Percentiles rank a stretch among this genome's conserved stretches.
These are phyloP conservation scores for Pseudogymnoascus sp. DNA, from an alignment of 2,329 filamentous ascomycete genomes.

Conservation along the genomic window DNA sequence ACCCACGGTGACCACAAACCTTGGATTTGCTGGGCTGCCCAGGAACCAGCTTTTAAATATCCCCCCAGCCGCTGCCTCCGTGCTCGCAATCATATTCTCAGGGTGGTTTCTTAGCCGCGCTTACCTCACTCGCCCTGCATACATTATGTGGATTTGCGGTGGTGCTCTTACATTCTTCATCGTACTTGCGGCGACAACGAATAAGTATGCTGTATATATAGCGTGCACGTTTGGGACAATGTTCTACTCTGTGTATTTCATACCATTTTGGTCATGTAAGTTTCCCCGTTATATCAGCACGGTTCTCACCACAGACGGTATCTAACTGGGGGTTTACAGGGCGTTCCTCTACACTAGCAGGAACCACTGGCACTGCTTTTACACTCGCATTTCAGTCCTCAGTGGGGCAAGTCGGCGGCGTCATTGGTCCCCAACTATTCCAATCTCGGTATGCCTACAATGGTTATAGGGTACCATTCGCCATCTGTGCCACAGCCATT, in stretches of 20 bases:
- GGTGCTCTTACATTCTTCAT: constrained; percentile 39
- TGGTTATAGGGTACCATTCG: constrained; percentile 33
- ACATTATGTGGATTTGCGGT: constrained; percentile 35
- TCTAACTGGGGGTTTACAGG: constrained; percentile 16
- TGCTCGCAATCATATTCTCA: constrained; percentile 34
- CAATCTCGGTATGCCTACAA: constrained; percentile 36
- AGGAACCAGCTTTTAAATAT: constrained; percentile 40
- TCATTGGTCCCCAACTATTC: constrained; percentile 39
- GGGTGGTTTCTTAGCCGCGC: constrained; percentile 35
- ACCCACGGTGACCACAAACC: constrained; percentile 35
- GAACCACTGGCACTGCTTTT: constrained; percentile 39
- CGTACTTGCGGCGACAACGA: constrained; percentile 35
- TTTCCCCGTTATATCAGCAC: constrained; percentile 8
- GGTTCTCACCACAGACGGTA: background rate
- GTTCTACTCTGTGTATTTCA: constrained; percentile 38
- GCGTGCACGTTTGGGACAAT: constrained; percentile 38
- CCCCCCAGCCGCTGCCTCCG: constrained; percentile 36
- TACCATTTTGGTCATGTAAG: constrained; percentile 39
- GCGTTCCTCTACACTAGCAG: constrained; percentile 36
- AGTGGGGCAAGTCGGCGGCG: constrained; percentile 39
- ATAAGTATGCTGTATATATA: constrained; percentile 35
- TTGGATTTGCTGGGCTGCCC: constrained; percentile 37
- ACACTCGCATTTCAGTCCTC: constrained; percentile 37
- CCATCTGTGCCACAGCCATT: constrained; percentile 32
- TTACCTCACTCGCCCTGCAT: constrained; percentile 34